Evolutionary conservation across 129 eudicot genomes (phyloP).

Genomic region (Arctium minus): DNA sequence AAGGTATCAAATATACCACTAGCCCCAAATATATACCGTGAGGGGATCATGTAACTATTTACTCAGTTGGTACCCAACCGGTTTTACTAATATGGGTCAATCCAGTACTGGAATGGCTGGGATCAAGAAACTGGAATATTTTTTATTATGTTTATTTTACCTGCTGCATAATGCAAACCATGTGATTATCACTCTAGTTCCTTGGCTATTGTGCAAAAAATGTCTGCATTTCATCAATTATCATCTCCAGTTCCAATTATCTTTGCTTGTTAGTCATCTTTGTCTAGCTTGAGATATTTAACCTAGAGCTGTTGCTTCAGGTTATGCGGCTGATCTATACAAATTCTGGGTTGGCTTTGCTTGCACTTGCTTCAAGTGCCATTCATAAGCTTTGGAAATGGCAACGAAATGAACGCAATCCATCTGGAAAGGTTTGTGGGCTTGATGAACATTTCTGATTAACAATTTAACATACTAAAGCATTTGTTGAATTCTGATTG

Average conservation of each 20-base stretch:
- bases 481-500: slow-evolving; percentile 29
- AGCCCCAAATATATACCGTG: background rate
- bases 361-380: slow-evolving; percentile 74
- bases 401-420: slow-evolving; percentile 80
- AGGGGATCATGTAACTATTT: background rate
- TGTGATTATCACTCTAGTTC: background rate
- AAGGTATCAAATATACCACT: background rate
- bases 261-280: background rate
- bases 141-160: background rate
- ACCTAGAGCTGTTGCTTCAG: slow-evolving; percentile 28
- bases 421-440: slow-evolving; percentile 63
- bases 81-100: background rate
- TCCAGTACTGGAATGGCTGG: background rate
- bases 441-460: background rate
- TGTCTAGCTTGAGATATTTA: background rate
- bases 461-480: too few species aligned
- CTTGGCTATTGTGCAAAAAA: background rate
- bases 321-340: slow-evolving; percentile 67
- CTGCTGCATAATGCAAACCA: background rate
- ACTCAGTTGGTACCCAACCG: background rate
- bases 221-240: background rate
- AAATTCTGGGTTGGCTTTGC: slow-evolving; percentile 65
- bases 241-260: background rate
- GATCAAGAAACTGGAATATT: background rate
- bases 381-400: slow-evolving; percentile 87